A percentile compares a stretch with the other conserved stretches of the same genome.
phyloP scores from a whole-genome alignment of 208 protist genomes.

The Leishmania tarentolae region DNA sequence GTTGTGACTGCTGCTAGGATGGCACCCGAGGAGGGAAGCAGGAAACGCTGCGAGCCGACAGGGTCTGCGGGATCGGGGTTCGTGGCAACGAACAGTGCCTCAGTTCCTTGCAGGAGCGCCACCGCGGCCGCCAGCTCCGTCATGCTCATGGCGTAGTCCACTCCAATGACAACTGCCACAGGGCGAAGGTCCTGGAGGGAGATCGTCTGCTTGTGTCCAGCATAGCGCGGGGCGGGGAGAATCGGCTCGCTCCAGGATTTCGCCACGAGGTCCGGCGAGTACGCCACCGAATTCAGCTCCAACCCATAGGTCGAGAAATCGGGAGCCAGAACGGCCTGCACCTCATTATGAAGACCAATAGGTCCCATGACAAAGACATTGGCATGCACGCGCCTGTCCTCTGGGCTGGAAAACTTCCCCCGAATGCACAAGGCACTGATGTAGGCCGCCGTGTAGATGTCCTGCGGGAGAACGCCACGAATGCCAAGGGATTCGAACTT shows the following conservation, averaged over 20 bases:
- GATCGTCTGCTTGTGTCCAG: constrained; percentile 11
- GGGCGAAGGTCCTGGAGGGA: constrained; percentile 49
- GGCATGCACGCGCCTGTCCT: constrained; percentile 34
- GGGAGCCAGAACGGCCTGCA: constrained; percentile 48
- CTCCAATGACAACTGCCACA: constrained; percentile 59
- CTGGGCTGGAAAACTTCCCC: constrained; percentile 23
- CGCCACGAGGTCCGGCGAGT: constrained; percentile 30
- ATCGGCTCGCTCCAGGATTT: constrained; percentile 33
- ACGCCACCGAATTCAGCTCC: constrained; percentile 51
- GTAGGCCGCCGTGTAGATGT: constrained; percentile 71
- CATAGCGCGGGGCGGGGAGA: constrained; percentile 39
- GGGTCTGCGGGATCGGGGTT: constrained; percentile 76
- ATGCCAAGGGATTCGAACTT: constrained; percentile 47
- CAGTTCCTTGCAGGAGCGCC: constrained; percentile 31
- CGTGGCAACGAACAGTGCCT: constrained; percentile 53
- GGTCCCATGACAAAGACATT: constrained; percentile 73
- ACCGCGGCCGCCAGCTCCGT: constrained; percentile 53
- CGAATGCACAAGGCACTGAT: constrained; percentile 50
- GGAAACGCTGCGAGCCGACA: constrained; percentile 22
- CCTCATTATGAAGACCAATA: constrained; percentile 57
- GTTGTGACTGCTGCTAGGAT: constrained; percentile 44
- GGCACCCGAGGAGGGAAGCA: constrained; percentile 54
- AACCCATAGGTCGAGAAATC: constrained; percentile 66
- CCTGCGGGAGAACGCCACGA: constrained; percentile 23
- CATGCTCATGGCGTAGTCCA: constrained; percentile 67